Conservation (phyloP, 768 basidiomycete species). For the Mycena sanguinolenta region DNA sequence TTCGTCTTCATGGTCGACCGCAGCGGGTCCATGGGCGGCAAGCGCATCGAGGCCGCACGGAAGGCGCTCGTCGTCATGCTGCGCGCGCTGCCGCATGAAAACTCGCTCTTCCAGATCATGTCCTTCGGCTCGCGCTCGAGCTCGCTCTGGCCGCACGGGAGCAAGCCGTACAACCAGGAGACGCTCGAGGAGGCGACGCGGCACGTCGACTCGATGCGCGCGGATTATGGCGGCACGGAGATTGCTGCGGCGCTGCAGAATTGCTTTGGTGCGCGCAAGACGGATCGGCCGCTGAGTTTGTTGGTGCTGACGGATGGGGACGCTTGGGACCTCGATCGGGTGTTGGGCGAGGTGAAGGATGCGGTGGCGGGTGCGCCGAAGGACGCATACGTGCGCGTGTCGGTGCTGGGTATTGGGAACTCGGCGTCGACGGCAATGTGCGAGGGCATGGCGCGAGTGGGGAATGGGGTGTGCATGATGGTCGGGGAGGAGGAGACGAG, state of each 20-base stretch:
- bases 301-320: slow-evolving; percentile 63
- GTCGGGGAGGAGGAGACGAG: slow-evolving; percentile 56
- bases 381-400: slow-evolving; percentile 53
- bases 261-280: slow-evolving; percentile 46
- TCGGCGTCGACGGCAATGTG: slow-evolving; percentile 56
- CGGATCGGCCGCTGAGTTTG: slow-evolving; percentile 50
- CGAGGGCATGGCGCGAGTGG: slow-evolving; percentile 54
- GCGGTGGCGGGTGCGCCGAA: slow-evolving; percentile 42
- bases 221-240: slow-evolving; percentile 58
- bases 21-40: slow-evolving; percentile 54
- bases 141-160: slow-evolving; percentile 47
- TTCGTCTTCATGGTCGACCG: slow-evolving; percentile 64
- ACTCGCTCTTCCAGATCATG: slow-evolving; percentile 58
- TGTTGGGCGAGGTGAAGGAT: slow-evolving; percentile 27
- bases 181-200: slow-evolving; percentile 48
- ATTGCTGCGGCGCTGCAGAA: slow-evolving; percentile 48
- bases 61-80: slow-evolving; percentile 55
- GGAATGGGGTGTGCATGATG: slow-evolving; percentile 56
- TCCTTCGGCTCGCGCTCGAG: slow-evolving; percentile 49
- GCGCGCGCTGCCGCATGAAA: slow-evolving; percentile 49
- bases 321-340: slow-evolving; percentile 32
- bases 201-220: slow-evolving; percentile 44
- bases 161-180: slow-evolving; percentile 40
- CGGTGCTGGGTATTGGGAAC: slow-evolving; percentile 62
- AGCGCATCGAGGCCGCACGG: slow-evolving; percentile 52